A percentile compares a stretch with the other conserved stretches of the same genome.
These are phyloP conservation scores for Ophiostoma sp. DNA, from an alignment of 2,329 filamentous ascomycete species.

Conservation along the genomic window DNA sequence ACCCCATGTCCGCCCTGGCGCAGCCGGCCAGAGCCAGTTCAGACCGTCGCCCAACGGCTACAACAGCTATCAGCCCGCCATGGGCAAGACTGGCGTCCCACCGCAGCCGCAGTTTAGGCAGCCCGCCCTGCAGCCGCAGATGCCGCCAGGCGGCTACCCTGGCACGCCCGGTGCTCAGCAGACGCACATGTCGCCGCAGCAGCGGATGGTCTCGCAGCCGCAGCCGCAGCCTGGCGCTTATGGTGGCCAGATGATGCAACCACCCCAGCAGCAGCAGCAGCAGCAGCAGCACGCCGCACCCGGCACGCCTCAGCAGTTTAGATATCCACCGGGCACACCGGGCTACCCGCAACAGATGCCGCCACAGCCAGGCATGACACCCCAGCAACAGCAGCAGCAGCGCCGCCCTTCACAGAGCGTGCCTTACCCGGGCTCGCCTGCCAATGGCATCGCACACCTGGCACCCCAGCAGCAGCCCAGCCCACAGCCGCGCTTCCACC, in stretches of 20 bases:
- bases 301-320: slow-evolving; percentile 38
- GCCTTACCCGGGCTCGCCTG: slow-evolving; percentile 36
- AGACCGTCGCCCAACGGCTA: slow-evolving; percentile 44
- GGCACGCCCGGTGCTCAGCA: slow-evolving; percentile 7
- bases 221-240: slow-evolving; percentile 35
- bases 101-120: slow-evolving; percentile 30
- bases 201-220: slow-evolving; percentile 30
- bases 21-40: slow-evolving; percentile 37
- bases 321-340: slow-evolving; percentile 31
- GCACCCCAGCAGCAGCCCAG: slow-evolving; percentile 32
- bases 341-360: slow-evolving; percentile 29
- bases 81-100: slow-evolving; percentile 44
- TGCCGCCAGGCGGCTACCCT: slow-evolving; percentile 22
- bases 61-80: slow-evolving; percentile 40
- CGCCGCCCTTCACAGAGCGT: slow-evolving; percentile 16
- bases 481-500: slow-evolving; percentile 20
- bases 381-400: slow-evolving; percentile 31
- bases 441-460: slow-evolving; percentile 41
- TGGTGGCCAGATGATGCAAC: slow-evolving; percentile 22
- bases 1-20: slow-evolving; percentile 26
- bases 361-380: slow-evolving; percentile 32
- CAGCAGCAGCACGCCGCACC: slow-evolving; percentile 36
- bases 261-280: slow-evolving; percentile 34
- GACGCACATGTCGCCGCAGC: slow-evolving; percentile 15
- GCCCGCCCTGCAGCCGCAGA: background rate